Base-by-base conservation (phyloP, 129 eudicot genomes). In the Pseudognaphalium luteoalbum region DNA sequence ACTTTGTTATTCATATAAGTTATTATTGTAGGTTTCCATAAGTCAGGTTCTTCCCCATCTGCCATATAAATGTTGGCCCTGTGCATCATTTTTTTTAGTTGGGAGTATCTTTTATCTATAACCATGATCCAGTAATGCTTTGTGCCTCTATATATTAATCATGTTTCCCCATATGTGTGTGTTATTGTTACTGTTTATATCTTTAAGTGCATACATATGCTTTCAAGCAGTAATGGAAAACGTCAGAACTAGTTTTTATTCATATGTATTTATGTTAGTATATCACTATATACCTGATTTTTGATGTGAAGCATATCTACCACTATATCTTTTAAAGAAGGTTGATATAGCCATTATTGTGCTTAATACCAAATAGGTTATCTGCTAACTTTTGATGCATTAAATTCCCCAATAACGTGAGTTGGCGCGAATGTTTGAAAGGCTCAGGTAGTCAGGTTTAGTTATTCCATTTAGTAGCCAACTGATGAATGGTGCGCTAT, bases 21-120 rank as follows among this genome's bases (percentile, higher is more conserved):
- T 78, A 76, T 51, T 25, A 83, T 15, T 74, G 68, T 70, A 71
- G 20, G 74, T 81, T 47, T 57, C 77, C 33, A 82, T 70, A 58
- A 28, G 59, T 54, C 30, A 54, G 61, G 29, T 64, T 4, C 4
- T 60, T 60, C 0, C 66, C 25, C 10, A 60, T 60, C 6, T 60
- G 33, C 19, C 61, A 1, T 54, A 8, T n/a, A 56, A 56, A n/a
- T 56, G 21, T 56, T 56, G 61, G 22, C 68, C 34, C 42, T 7
- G 4, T 66, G 51, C 15, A 66, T 0, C 51, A 66, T 35, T 66
- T 66, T 12, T 0, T 37, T 34, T 35, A 35, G 50, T 35, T 66
- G 25, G 2, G 28, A 37, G 35, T 15, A 66, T 66, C 21, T 34
- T 66, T 7, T 33, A 66, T 17, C 17, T n/a, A 66, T 66, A 66